Evolutionary conservation across 768 basidiomycete genomes (phyloP).

Genomic region (Lactifluus pinguis): DNA sequence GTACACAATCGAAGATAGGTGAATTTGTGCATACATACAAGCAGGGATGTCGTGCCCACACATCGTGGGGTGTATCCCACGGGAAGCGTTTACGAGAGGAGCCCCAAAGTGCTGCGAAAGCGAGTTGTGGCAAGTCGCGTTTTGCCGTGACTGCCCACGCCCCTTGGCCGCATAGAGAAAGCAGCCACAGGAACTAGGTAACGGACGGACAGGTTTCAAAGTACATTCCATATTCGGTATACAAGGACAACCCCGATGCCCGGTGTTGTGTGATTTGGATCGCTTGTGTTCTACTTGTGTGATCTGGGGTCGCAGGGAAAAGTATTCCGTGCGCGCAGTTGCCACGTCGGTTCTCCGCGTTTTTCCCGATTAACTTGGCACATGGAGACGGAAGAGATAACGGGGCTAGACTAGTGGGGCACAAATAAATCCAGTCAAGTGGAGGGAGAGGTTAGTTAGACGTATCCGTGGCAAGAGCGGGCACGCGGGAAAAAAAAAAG

Average conservation of each 20-base stretch:
- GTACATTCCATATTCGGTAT: background rate
- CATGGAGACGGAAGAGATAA: background rate
- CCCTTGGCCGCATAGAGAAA: background rate
- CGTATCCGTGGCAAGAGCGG: background rate
- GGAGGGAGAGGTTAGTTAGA: background rate
- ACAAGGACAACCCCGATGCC: background rate
- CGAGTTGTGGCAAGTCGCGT: no score
- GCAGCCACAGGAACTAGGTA: background rate
- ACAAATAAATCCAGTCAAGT: background rate
- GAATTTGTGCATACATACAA: background rate
- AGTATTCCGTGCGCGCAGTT: background rate
- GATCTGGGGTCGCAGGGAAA: background rate
- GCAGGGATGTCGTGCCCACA: background rate
- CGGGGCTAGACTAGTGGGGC: background rate
- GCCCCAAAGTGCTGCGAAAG: background rate
- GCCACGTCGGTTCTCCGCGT: slow-evolving; percentile 11
- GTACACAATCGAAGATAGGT: background rate
- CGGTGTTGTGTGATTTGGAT: background rate
- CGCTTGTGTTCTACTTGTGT: background rate
- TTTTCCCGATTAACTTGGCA: background rate
- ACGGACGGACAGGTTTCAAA: background rate
- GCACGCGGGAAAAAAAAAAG: background rate
- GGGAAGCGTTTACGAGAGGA: slow-evolving; percentile 1
- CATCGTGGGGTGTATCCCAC: background rate
- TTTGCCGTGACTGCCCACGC: background rate